Percentiles rank a stretch among this genome's conserved stretches.
These are phyloP conservation scores for Candida nitratophila DNA, from an alignment of 805 yeast genomes.

Conservation along the genomic window DNA sequence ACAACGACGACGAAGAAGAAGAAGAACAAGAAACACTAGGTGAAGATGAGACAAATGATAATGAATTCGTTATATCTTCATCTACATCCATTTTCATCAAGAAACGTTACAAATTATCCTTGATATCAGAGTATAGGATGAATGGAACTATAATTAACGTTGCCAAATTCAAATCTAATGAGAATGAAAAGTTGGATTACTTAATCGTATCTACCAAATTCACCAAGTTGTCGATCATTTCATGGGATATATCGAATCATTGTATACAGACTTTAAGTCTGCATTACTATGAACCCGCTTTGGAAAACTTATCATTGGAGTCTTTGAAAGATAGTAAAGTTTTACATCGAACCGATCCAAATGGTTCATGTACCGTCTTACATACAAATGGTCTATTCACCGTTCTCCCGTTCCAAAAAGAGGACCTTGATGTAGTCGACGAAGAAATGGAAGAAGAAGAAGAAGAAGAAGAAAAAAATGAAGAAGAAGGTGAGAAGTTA, in stretches of 20 bases:
- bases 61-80: neutral
- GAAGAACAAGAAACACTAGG: neutral
- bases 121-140: constrained; percentile 60
- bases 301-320: constrained; percentile 43
- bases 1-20: constrained; percentile 11
- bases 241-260: constrained; percentile 55
- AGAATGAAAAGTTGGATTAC: constrained; percentile 44
- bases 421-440: constrained; percentile 6
- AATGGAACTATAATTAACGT: constrained; percentile 65
- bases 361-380: constrained; percentile 44
- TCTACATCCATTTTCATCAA: neutral
- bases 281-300: constrained; percentile 76
- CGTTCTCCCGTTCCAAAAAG: constrained; percentile 52
- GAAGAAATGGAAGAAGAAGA: constrained; percentile 2
- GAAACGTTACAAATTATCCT: constrained; percentile 24
- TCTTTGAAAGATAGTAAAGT: constrained; percentile 29
- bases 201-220: constrained; percentile 58
- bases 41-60: neutral
- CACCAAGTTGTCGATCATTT: constrained; percentile 73
- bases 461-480: neutral
- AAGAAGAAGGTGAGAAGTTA: neutral
- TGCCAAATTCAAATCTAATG: constrained; percentile 40
- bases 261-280: constrained; percentile 66
- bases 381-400: constrained; percentile 65
- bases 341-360: constrained; percentile 55